A percentile compares a stretch with the other conserved stretches of the same genome.
These are phyloP conservation scores for Chalciporus chontae DNA, from an alignment of 768 basidiomycete genomes.

Conservation along the genomic window DNA sequence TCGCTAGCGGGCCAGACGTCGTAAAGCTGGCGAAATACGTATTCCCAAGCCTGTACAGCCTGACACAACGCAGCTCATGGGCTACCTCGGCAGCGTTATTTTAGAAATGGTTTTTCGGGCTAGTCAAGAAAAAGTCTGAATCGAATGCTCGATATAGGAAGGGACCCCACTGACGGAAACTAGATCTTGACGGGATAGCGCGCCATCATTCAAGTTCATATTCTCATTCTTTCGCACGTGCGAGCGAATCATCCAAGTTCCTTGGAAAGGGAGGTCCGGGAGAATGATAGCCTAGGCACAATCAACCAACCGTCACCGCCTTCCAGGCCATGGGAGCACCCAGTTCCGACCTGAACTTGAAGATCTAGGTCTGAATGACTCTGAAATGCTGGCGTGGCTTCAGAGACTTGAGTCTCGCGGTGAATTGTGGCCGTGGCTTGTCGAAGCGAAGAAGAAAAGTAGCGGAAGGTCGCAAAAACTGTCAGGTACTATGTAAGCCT, in stretches of 20 bases:
- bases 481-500: not conserved
- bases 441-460: not conserved
- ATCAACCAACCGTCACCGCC: not conserved
- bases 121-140: constrained; percentile 21
- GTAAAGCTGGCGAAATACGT: constrained; percentile 30
- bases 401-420: too few relatives aligned
- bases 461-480: not conserved
- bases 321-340: not conserved
- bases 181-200: constrained; percentile 7
- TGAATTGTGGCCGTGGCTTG: not conserved
- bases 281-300: constrained; percentile 10
- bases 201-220: constrained; percentile 15
- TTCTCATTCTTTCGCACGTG: constrained; percentile 2
- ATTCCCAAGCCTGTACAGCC: constrained; percentile 35
- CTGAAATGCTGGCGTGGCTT: too few relatives aligned
- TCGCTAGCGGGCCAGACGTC: constrained; percentile 25
- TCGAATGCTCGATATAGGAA: constrained; percentile 26
- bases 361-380: not conserved
- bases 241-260: constrained; percentile 16
- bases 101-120: constrained; percentile 22
- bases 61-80: constrained; percentile 20
- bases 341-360: not conserved
- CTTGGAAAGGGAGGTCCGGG: constrained; percentile 8
- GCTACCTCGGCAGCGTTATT: constrained; percentile 28
- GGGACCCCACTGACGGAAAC: constrained; percentile 2